Conservation (phyloP, 306 rosid genomes). For the Pterocarpus santalinus region DNA sequence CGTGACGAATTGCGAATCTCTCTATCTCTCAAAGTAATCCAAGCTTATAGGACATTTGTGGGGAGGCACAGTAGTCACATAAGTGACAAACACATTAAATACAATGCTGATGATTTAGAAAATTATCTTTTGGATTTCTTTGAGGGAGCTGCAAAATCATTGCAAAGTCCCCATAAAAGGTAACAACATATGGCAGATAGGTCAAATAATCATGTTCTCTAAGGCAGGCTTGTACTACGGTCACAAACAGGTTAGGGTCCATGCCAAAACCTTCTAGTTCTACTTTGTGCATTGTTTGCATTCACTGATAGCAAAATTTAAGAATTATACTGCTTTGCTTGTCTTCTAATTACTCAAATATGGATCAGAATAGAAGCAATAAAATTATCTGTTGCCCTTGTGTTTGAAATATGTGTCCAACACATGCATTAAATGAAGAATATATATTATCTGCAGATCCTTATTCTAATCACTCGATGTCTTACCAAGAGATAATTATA, state of each 20-base stretch:
- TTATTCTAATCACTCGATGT: not conserved
- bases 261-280: constrained; percentile 44
- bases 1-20: constrained; percentile 86
- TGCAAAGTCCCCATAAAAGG: constrained; percentile 68
- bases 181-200: constrained; percentile 35
- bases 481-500: not conserved
- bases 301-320: constrained; percentile 39
- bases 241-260: constrained; percentile 49
- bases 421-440: constrained; percentile 19
- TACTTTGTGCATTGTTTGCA: constrained; percentile 47
- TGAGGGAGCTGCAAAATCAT: constrained; percentile 77
- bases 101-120: constrained; percentile 82
- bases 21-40: constrained; percentile 73
- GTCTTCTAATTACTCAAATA: constrained; percentile 32
- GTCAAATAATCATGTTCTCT: constrained; percentile 44
- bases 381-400: constrained; percentile 6
- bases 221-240: constrained; percentile 38
- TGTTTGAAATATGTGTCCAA: constrained; percentile 4
- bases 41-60: constrained; percentile 78
- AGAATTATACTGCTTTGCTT: constrained; percentile 29
- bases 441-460: not conserved
- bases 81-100: constrained; percentile 74
- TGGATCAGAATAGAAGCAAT: constrained; percentile 39
- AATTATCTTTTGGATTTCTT: constrained; percentile 79
- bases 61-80: constrained; percentile 66